Base-by-base conservation (phyloP, 805 yeast genomes). In the Suhomyces sp. region DNA sequence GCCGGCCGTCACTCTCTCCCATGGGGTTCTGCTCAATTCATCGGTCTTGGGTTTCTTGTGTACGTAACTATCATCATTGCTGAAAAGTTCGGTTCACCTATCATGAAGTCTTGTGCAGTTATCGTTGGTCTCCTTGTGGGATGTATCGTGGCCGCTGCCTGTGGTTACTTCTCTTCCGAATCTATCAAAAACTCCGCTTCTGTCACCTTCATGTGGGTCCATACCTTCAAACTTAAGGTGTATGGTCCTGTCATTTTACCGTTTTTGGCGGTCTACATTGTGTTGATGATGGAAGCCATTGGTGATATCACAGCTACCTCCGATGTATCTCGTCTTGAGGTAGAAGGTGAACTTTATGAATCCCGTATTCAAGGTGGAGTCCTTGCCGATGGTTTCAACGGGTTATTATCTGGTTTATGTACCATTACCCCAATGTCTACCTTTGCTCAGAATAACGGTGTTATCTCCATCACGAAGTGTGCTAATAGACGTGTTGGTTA, bases 391-490 rank as follows among this genome's bases (percentile, higher is more conserved):
- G 96, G 96, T 29, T 50, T 86, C 47, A 83, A 83, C 56, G 90
- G 95, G 42, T 50, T 83, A 15, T 44, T 88, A 3, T 82, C 93
- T 11, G 88, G 88, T 27, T 68, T 88, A 28, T 74, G 79, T 74
- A 88, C 95, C 14, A 66, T 84, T 36, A 83, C 95, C n/a, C 96
- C 96, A 38, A 71, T 88, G 78, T 81, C 95, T 9, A 83, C 93
- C 0, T 90, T 90, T 68, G 96, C 96, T 10, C 96, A 88, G 64
- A 90, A 90, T 65, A 90, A 90, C 58, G 96, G 96, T 70, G 96
- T 88, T 39, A 88, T 88, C 47, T 81, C 95, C 26, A 73, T 90
- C 58, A 90, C 96, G 31, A 87, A 86, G 58, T 88, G 96, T 65
- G 96, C 96, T 31, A 81, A 86, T 51, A 76, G 95, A 65, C 69